Base-by-base conservation (phyloP, 2,329 filamentous ascomycete species). In the Fusarium verrucosum region DNA sequence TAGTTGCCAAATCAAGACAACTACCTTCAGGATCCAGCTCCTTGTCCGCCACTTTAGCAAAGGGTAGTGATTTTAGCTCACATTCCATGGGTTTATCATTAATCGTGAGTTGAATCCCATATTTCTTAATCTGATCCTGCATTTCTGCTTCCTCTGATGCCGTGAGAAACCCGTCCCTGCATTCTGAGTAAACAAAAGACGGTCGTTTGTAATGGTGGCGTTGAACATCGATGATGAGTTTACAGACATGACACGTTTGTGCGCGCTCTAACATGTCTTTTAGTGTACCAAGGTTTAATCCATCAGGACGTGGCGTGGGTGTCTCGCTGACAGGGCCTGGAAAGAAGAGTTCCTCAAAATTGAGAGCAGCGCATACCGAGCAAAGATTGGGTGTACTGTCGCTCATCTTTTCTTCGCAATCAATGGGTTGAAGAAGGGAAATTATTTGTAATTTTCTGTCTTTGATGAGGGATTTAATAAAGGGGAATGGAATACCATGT, bases 261-360 rank as follows among this genome's bases (percentile, higher is more conserved):
- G 46, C 36, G 2, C 60, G 62, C 13, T 37, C 33, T 14, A 61
- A 6, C 6, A 65, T 30, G 1, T 40, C 38, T n/a, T 46, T 23
- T 2, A 65, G 46, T 7, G 41, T 49, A 2, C 62, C 62, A 1
- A 65, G 38, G 1, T 26, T n/a, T n/a, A n/a, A 73, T 16, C 20
- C 17, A 5, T 14, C 20, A 0, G 26, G 7, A 10, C 4, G 17
- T 11, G 3, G 17, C 25, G 8, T 26, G 10, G 14, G 2, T 16
- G 5, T 11, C 13, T 32, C 3, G 28, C 14, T 32, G 30, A n/a
- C 19, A 3, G 13, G 14, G 0, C n/a, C 28, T 30, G 46, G 25
- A 20, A 36, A 59, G 30, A 60, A 22, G 13, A 60, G 54, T 3
- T 19, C 19, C 13, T 53, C n/a, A 7, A 59, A 60, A 14, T 59